These are phyloP conservation scores for Neurospora pannonica DNA, from an alignment of 495 filamentous ascomycete species.

Conservation along the genomic window DNA sequence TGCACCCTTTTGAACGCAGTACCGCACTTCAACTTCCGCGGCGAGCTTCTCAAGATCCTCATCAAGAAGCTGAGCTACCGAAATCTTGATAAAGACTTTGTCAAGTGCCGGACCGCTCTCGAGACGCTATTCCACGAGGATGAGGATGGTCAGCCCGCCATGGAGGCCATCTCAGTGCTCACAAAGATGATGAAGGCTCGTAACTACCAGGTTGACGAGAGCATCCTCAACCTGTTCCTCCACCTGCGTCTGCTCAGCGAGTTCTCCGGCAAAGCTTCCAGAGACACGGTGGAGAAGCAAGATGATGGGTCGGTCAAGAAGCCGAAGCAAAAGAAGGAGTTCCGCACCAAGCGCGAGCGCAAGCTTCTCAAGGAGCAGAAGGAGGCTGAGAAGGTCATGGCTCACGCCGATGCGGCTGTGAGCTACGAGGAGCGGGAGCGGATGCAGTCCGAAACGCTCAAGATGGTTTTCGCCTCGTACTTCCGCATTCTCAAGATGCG, in stretches of 20 bases:
- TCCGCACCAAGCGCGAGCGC: conserved; percentile 39
- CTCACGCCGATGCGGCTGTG: conserved; percentile 80
- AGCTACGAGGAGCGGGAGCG: conserved; percentile 84
- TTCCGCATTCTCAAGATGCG: conserved; percentile 86
- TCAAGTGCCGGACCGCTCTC: conserved; percentile 69
- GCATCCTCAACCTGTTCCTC: conserved; percentile 81
- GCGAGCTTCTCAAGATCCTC: conserved; percentile 76
- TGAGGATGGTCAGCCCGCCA: conserved; percentile 75
- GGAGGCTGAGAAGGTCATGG: conserved; percentile 84
- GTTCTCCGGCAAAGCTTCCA: conserved; percentile 72
- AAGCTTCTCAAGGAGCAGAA: conserved; percentile 72
- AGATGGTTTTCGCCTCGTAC: conserved; percentile 89
- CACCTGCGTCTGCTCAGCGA: conserved; percentile 82
- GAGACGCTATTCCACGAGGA: conserved; percentile 79
- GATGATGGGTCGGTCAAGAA: conserved; percentile 49
- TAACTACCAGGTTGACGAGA: conserved; percentile 72
- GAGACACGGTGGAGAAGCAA: conserved; percentile 55
- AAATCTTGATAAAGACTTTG: conserved; percentile 58
- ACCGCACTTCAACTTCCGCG: conserved; percentile 93
- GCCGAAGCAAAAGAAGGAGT: conserved; percentile 56
- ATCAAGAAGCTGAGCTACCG: conserved; percentile 68
- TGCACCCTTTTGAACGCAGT: conserved; percentile 68
- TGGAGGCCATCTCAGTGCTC: conserved; percentile 76
- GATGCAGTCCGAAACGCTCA: conserved; percentile 88
- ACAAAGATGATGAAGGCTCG: conserved; percentile 89